Percentiles rank a stretch among this genome's conserved stretches.
Conservation (phyloP, 2,329 filamentous ascomycete species). For the Penicillium concentricum region DNA sequence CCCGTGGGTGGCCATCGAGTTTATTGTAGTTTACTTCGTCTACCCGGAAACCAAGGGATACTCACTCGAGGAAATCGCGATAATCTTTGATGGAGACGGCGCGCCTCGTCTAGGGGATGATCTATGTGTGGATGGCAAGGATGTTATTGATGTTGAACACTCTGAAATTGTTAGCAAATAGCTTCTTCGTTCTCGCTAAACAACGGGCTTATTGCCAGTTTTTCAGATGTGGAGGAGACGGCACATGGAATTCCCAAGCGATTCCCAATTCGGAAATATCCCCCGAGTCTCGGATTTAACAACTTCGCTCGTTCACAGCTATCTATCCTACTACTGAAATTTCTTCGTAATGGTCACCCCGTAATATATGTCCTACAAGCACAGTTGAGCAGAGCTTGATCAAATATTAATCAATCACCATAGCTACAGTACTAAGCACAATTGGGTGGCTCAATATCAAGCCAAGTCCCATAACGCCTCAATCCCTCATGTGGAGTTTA, state of each 20-base stretch:
- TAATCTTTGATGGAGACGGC: background rate
- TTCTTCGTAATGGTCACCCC: background rate
- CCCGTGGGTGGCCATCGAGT: too few species aligned
- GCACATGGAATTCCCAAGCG: too few species aligned
- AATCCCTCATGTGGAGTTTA: background rate
- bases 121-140: background rate
- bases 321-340: background rate
- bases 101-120: background rate
- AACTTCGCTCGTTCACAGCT: background rate
- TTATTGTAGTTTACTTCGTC: too few species aligned
- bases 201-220: too few species aligned
- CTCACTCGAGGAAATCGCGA: background rate
- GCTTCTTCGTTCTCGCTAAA: background rate
- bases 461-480: background rate
- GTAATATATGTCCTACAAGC: background rate
- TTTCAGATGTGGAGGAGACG: too few species aligned
- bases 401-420: background rate
- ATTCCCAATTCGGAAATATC: background rate
- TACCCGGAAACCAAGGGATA: too few species aligned
- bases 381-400: background rate
- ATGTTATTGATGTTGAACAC: background rate
- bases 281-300: background rate
- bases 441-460: background rate
- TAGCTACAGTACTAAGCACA: background rate
- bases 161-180: background rate